Percentiles rank a stretch among this genome's conserved stretches.
Conservation (phyloP, 1,284 basidiomycete species). For the Papiliotrema terrestris region DNA sequence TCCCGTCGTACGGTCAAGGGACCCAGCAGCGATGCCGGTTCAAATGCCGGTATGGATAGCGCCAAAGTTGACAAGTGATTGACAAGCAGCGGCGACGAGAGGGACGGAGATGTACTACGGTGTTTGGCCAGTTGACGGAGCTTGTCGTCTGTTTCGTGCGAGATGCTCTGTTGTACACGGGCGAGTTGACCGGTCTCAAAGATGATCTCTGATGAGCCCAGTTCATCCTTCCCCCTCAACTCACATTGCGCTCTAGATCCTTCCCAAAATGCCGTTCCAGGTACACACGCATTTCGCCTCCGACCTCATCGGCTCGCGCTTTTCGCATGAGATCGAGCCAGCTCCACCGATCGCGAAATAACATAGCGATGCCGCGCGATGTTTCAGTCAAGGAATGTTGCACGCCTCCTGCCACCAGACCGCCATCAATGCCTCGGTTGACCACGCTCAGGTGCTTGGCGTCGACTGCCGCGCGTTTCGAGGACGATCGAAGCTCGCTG, state of each 20-base stretch:
- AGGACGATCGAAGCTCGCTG: constrained; percentile 8
- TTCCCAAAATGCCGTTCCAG: constrained; percentile 61
- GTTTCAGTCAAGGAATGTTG: constrained; percentile 54
- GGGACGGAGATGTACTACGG: constrained; percentile 42
- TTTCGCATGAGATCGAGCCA: constrained; percentile 64
- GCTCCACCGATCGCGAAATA: constrained; percentile 57
- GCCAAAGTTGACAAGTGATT: constrained; percentile 59
- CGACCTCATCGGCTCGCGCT: constrained; percentile 66
- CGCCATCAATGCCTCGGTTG: constrained; percentile 31
- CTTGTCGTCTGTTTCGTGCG: constrained; percentile 50
- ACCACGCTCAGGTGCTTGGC: constrained; percentile 32
- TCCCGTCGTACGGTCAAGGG: constrained; percentile 59
- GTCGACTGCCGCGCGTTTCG: constrained; percentile 22
- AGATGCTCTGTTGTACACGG: constrained; percentile 56
- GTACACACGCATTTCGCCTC: constrained; percentile 56
- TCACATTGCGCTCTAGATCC: constrained; percentile 63
- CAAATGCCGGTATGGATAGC: constrained; percentile 55
- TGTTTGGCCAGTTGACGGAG: constrained; percentile 23
- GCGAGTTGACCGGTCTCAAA: constrained; percentile 66
- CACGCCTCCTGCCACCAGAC: constrained; percentile 53
- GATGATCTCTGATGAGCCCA: constrained; percentile 56
- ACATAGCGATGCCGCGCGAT: constrained; percentile 54
- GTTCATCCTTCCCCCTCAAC: constrained; percentile 13
- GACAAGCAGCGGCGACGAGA: constrained; percentile 63
- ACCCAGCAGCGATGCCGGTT: constrained; percentile 55